Conservation (phyloP, 1,139 yeast species). For the Wickerhamomyces sp. region DNA sequence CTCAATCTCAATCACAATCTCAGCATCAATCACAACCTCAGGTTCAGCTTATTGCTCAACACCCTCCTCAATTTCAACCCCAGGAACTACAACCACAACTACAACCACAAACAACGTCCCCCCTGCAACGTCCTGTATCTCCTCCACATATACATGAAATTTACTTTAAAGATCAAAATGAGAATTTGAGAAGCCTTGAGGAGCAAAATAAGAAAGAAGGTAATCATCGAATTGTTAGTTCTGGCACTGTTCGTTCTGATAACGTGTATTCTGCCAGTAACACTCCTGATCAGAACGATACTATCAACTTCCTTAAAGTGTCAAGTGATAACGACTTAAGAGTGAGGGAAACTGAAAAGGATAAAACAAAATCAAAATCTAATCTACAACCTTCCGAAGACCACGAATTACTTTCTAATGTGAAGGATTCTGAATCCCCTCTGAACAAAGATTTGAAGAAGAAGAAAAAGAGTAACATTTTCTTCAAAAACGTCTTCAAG, state of each 20-base stretch:
- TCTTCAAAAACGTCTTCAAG: neutral
- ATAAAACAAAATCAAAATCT: neutral
- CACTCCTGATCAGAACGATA: no score
- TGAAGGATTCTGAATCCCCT: neutral
- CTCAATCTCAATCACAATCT: neutral
- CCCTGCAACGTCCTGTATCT: neutral
- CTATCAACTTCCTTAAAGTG: no score
- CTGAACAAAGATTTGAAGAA: neutral
- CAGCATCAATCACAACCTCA: no score
- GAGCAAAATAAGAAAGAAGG: no score
- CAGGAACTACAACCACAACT: neutral
- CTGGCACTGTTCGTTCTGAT: no score
- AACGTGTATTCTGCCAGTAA: no score
- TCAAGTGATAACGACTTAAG: no score
- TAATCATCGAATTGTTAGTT: no score
- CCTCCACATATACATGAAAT: neutral
- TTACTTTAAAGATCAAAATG: neutral
- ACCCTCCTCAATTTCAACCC: neutral
- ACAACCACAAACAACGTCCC: neutral
- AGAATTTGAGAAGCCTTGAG: neutral
- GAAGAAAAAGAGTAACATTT: neutral
- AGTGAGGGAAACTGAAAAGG: no score
- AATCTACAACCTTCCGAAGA: neutral
- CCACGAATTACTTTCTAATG: no score
- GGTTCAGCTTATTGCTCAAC: no score